These are phyloP conservation scores for Calocybe gangraenosa DNA, from an alignment of 768 basidiomycete genomes.

Conservation along the genomic window DNA sequence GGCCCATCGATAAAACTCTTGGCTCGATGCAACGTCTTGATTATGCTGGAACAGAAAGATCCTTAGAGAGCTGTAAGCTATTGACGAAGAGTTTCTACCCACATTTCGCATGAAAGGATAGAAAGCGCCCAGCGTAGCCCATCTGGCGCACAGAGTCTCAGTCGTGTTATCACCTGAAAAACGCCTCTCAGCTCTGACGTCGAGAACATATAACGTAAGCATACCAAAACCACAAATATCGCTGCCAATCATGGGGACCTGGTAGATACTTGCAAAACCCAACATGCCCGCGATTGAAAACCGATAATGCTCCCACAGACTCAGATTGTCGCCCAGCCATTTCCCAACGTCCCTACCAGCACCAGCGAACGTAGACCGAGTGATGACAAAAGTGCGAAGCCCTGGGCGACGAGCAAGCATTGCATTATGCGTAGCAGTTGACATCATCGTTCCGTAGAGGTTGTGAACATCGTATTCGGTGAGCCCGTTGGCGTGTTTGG, in stretches of 20 bases:
- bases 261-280: constrained; percentile 60
- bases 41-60: constrained; percentile 42
- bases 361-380: constrained; percentile 70
- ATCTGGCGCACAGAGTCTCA: constrained; percentile 66
- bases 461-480: constrained; percentile 63
- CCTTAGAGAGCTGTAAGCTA: neutral
- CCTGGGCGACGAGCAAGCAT: constrained; percentile 62
- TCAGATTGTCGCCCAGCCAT: constrained; percentile 70
- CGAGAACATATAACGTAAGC: constrained; percentile 13
- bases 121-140: constrained; percentile 76
- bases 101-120: constrained; percentile 80
- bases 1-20: constrained; percentile 69
- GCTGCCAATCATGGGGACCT: constrained; percentile 72
- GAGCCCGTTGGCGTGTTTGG: constrained; percentile 54
- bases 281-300: constrained; percentile 61
- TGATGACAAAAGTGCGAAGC: constrained; percentile 59
- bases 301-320: constrained; percentile 55
- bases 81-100: constrained; percentile 16
- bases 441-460: constrained; percentile 72
- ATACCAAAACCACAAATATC: constrained; percentile 69
- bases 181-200: neutral
- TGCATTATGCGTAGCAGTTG: constrained; percentile 52
- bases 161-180: constrained; percentile 55
- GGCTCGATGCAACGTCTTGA: constrained; percentile 42
- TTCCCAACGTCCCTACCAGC: constrained; percentile 66